Conservation (phyloP, 2,329 filamentous ascomycete genomes). For the Epichloe sp. region DNA sequence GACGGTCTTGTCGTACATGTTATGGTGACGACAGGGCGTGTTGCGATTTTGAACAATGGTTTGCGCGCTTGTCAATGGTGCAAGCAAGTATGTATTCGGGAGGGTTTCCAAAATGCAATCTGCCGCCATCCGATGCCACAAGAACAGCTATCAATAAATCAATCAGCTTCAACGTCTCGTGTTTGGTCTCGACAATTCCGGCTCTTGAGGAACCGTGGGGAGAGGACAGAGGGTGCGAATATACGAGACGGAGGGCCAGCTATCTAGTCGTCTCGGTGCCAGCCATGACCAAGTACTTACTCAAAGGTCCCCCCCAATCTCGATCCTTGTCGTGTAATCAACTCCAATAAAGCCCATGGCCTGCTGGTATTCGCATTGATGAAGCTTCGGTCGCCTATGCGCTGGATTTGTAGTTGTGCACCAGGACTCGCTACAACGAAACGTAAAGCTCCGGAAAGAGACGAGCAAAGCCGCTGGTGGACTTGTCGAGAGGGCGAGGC, state of each 20-base stretch:
- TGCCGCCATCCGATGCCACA: background rate
- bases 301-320: constrained; percentile 18
- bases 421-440: background rate
- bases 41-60: background rate
- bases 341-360: constrained; percentile 23
- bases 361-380: constrained; percentile 8
- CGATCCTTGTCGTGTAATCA: constrained; percentile 16
- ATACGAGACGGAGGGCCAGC: background rate
- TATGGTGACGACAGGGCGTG: constrained; percentile 3
- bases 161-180: background rate
- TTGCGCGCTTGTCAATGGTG: background rate
- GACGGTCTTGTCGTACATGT: constrained; percentile 30
- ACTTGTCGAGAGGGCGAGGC: background rate
- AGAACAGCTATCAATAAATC: background rate
- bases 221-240: no score
- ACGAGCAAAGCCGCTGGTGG: background rate
- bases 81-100: background rate
- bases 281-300: constrained; percentile 8
- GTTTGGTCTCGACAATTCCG: background rate
- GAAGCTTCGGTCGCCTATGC: background rate
- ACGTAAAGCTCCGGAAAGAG: background rate
- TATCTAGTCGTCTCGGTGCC: background rate
- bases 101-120: background rate
- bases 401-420: background rate
- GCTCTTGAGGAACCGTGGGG: background rate